These are phyloP conservation scores for Blumeria hordei DNA, from an alignment of 2,329 filamentous ascomycete genomes.

Conservation along the genomic window DNA sequence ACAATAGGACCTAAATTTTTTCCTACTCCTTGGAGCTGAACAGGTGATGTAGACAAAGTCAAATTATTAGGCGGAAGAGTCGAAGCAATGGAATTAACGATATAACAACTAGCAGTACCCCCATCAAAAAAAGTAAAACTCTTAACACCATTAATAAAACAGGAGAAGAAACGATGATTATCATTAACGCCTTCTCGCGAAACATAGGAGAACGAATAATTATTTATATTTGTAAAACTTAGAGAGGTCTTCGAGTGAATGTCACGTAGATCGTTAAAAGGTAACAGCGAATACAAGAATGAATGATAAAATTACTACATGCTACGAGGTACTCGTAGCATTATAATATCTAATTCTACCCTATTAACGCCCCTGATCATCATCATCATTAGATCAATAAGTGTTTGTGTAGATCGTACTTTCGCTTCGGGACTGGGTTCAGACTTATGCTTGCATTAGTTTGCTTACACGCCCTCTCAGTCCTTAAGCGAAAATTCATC, in stretches of 20 bases:
- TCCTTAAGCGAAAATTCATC: background rate
- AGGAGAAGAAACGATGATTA: background rate
- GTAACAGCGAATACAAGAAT: too few relatives aligned
- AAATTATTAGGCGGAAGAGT: background rate
- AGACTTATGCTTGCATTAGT: too few relatives aligned
- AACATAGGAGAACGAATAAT: background rate
- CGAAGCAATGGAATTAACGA: background rate
- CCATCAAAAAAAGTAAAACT: background rate
- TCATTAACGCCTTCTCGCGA: background rate
- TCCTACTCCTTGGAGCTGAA: background rate
- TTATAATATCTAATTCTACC: too few relatives aligned
- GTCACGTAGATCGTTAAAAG: too few relatives aligned
- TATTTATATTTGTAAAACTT: background rate
- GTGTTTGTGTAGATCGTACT: too few relatives aligned
- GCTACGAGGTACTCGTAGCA: too few relatives aligned
- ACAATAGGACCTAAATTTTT: background rate
- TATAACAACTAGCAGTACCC: background rate
- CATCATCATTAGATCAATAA: too few relatives aligned
- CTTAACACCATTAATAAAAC: background rate
- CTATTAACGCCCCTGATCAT: too few relatives aligned
- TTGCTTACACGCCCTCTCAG: background rate
- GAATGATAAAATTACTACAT: too few relatives aligned
- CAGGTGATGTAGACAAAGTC: background rate
- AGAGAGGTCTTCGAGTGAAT: too few relatives aligned
- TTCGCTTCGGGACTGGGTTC: too few relatives aligned